Evolutionary conservation across 371 early-diverging fungal genomes (phyloP), one percentile per base, ranked within the genome.

Genomic region (Mortierella sp.): DNA sequence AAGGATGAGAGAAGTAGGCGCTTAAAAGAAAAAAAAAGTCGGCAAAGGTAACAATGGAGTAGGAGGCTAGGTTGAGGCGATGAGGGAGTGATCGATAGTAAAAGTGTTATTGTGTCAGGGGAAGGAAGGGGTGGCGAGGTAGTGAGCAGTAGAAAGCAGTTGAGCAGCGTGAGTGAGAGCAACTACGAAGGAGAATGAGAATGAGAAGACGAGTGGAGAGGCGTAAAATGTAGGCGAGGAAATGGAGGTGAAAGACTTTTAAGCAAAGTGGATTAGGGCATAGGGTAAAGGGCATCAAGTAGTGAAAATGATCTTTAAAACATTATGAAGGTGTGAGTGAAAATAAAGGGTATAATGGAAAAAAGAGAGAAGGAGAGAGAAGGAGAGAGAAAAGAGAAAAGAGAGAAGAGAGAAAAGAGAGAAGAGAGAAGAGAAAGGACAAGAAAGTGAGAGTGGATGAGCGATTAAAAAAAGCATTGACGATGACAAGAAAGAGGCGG

Each of bases 271-370:
- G 7, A 50, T 6, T 6, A 47, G 4, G 48, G 11, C 47, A 31
- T 9, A 10, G 16, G 39, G 31, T 10, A 52, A 14, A 19, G 39
- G 1, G 52, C n/a, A n/a, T n/a, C n/a, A 37, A 11, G 50, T 48
- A 55, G 16, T 48, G 77, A 66, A 26, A 55, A 40, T n/a, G 63
- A 63, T n/a, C n/a, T n/a, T n/a, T n/a, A n/a, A n/a, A n/a, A n/a
- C n/a, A n/a, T n/a, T n/a, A 50, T 48, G 19, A 11, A 63, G 7
- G 41, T 48, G 48, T 64, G 50, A 48, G 47, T 34, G 50, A n/a
- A 31, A 22, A 41, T 4, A 31, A 47, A 39, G 26, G 39, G 47
- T 2, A 22, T 22, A 14, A 52, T 11, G 52, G 40, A 9, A 40
- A 43, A 39, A 47, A 24, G 71, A 29, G 11, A 55, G 7, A 69